A percentile compares a stretch with the other conserved stretches of the same genome.
These are phyloP conservation scores for Stephanodiscus triporus DNA, from an alignment of 108 stramenopile species.

Conservation along the genomic window DNA sequence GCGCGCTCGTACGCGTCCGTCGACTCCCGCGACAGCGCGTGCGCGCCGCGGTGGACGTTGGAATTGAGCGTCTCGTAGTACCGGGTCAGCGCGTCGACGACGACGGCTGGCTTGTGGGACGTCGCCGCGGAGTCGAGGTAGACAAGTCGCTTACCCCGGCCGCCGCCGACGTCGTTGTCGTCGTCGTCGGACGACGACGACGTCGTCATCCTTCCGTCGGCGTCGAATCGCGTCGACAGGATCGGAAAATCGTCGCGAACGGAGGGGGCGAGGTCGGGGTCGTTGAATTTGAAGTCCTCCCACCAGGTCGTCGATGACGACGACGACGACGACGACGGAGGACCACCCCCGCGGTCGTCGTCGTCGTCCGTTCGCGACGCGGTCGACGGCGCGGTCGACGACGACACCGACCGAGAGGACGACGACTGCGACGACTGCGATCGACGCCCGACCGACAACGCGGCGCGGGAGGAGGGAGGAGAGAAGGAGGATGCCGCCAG, in stretches of 20 bases:
- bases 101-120: conserved; percentile 92
- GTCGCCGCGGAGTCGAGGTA: conserved; percentile 97
- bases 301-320: conserved; percentile 39
- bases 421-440: too few relatives aligned
- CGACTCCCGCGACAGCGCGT: conserved; percentile 82
- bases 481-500: too few relatives aligned
- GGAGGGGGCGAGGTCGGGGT: conserved; percentile 36
- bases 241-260: conserved; percentile 51
- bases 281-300: conserved; percentile 42
- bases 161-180: conserved; percentile 2
- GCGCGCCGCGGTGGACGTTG: conserved; percentile 97
- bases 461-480: too few relatives aligned
- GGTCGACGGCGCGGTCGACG: too few relatives aligned
- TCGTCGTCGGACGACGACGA: background rate
- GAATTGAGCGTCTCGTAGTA: conserved; percentile 84
- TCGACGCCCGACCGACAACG: too few relatives aligned
- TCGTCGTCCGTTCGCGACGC: too few relatives aligned
- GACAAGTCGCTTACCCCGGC: conserved; percentile 63
- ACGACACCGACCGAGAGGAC: too few relatives aligned
- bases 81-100: conserved; percentile 70
- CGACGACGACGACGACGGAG: conserved; percentile 1
- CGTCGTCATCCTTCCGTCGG: conserved; percentile 32
- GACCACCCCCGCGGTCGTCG: too few relatives aligned
- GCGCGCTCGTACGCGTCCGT: conserved; percentile 91
- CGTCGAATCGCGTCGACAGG: conserved; percentile 35